These are phyloP conservation scores for Lagenidium giganteum DNA, from an alignment of 352 stramenopile species.

Conservation along the genomic window DNA sequence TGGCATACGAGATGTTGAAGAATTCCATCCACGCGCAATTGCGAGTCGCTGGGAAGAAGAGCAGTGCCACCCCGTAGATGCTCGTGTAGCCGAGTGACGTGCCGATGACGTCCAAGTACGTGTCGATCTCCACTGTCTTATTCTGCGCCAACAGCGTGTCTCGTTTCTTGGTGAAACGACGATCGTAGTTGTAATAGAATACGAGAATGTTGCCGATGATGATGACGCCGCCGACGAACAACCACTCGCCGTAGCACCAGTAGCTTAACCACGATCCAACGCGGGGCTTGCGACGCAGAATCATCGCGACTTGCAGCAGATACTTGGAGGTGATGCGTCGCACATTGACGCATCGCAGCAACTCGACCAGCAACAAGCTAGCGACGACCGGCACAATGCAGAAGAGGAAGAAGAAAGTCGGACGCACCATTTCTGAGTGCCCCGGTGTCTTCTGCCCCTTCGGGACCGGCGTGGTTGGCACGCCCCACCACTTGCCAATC, in stretches of 20 bases:
- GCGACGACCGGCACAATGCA: constrained; percentile 56
- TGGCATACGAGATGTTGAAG: constrained; percentile 18
- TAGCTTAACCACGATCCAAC: constrained; percentile 20
- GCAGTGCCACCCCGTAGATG: constrained; percentile 20
- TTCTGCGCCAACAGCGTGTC: no score
- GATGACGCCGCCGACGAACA: constrained; percentile 45
- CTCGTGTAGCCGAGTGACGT: constrained; percentile 12
- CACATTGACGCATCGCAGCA: constrained; percentile 34
- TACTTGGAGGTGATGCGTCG: constrained; percentile 26
- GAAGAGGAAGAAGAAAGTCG: constrained; percentile 66
- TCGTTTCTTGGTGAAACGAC: constrained; percentile 1
- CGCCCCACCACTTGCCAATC: constrained; percentile 32
- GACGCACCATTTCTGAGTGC: constrained; percentile 61
- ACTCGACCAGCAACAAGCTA: constrained; percentile 46
- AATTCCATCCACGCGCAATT: constrained; percentile 24
- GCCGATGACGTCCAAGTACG: constrained; percentile 33
- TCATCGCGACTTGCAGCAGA: constrained; percentile 26
- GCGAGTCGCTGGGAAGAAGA: constrained; percentile 14
- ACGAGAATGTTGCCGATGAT: constrained; percentile 20
- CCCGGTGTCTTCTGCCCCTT: no score
- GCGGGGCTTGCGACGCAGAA: constrained; percentile 37
- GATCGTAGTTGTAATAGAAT: constrained; percentile 1
- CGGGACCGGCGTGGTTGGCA: constrained; percentile 10
- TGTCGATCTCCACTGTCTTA: constrained; percentile 8
- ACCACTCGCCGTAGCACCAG: constrained; percentile 31